Evolutionary conservation across 768 basidiomycete genomes (phyloP).

Genomic region (Tylopilus balloui): DNA sequence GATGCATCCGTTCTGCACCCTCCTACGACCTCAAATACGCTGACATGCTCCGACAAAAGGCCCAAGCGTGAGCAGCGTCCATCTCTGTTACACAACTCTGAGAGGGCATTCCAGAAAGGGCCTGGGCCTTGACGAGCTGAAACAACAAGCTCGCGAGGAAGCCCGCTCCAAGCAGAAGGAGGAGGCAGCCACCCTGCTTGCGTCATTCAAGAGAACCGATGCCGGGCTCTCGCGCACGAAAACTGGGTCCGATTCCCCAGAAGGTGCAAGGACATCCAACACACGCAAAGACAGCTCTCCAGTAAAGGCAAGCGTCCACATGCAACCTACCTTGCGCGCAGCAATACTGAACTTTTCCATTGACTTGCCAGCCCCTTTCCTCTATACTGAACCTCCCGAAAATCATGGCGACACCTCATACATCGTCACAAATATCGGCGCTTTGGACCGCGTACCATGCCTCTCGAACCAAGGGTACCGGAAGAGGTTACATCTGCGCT

Average conservation of each 20-base stretch:
- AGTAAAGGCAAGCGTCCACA: slow-evolving; percentile 45
- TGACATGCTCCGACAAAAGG: slow-evolving; percentile 59
- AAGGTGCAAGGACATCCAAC: slow-evolving; percentile 7
- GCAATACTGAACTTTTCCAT: not conserved
- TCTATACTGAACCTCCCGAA: slow-evolving; percentile 75
- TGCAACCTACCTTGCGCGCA: not conserved
- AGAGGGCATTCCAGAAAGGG: slow-evolving; percentile 39
- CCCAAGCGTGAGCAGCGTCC: slow-evolving; percentile 53
- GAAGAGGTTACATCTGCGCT: slow-evolving; percentile 83
- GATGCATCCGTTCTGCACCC: slow-evolving; percentile 10
- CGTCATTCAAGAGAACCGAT: slow-evolving; percentile 14
- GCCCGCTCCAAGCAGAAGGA: slow-evolving; percentile 31
- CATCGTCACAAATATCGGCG: slow-evolving; percentile 66
- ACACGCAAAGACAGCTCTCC: slow-evolving; percentile 63
- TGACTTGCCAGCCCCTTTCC: slow-evolving; percentile 59
- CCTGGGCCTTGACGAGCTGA: slow-evolving; percentile 37
- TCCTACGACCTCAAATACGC: slow-evolving; percentile 54
- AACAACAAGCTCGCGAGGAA: slow-evolving; percentile 23
- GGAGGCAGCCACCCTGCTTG: slow-evolving; percentile 14
- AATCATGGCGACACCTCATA: slow-evolving; percentile 63
- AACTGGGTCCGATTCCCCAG: slow-evolving; percentile 1
- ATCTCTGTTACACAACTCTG: slow-evolving; percentile 11
- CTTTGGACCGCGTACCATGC: slow-evolving; percentile 91
- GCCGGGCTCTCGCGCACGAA: slow-evolving; percentile 5
- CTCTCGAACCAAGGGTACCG: slow-evolving; percentile 72